Conservation (phyloP, 495 filamentous ascomycete species). For the Aspergillus haitiensis region DNA sequence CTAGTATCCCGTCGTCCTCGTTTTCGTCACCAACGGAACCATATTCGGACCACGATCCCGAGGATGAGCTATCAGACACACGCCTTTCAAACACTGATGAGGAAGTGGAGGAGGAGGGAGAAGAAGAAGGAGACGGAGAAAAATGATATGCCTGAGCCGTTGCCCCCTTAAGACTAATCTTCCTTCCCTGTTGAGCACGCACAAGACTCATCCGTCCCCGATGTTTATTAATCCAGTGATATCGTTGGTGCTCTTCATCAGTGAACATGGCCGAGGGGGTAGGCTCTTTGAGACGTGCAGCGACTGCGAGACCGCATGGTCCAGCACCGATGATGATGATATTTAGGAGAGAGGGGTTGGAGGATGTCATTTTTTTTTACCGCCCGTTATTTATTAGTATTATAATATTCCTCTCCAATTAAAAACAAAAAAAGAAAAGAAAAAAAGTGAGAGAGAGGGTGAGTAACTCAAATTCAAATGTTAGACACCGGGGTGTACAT, state of each 20-base stretch:
- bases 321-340: conserved; percentile 64
- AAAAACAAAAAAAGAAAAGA: not conserved
- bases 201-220: conserved; percentile 47
- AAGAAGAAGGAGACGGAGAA: conserved; percentile 32
- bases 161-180: conserved; percentile 25
- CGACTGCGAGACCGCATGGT: conserved; percentile 61
- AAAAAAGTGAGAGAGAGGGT: no score
- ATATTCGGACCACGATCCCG: conserved; percentile 8
- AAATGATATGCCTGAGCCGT: conserved; percentile 36
- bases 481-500: no score
- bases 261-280: conserved; percentile 66
- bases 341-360: conserved; percentile 41
- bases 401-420: not conserved
- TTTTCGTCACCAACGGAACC: no score
- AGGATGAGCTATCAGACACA: no score
- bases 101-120: conserved; percentile 30
- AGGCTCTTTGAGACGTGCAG: conserved; percentile 57
- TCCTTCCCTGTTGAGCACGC: conserved; percentile 31
- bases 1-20: conserved; percentile 26
- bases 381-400: not conserved
- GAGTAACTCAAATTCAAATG: no score
- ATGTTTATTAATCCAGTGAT: conserved; percentile 63
- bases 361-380: no score
- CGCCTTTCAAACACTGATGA: conserved; percentile 28
- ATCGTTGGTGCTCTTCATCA: conserved; percentile 64